Evolutionary conservation across 2,329 filamentous ascomycete species (phyloP).

Genomic region (Madurella fahalii): DNA sequence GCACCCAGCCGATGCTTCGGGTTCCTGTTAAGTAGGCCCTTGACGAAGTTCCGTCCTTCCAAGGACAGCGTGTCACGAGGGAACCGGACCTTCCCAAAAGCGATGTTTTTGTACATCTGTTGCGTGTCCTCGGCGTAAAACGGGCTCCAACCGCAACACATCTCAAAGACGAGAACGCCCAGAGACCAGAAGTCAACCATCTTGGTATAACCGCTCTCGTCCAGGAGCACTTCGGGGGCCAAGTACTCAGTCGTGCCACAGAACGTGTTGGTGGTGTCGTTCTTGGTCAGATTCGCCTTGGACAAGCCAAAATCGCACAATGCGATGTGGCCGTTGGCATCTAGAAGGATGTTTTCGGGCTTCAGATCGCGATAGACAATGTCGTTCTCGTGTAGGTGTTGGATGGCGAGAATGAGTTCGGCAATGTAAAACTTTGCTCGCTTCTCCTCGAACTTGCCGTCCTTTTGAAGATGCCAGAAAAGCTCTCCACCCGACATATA

Average conservation of each 20-base stretch:
- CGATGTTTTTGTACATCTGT: slow-evolving; percentile 99
- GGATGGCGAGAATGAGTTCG: slow-evolving; percentile 89
- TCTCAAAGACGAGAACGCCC: slow-evolving; percentile 95
- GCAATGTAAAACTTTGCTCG: slow-evolving; percentile 99
- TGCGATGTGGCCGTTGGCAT: slow-evolving; percentile 96
- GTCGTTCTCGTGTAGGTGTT: slow-evolving; percentile 93
- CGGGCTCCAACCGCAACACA: slow-evolving; percentile 99
- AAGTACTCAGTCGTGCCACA: slow-evolving; percentile 98
- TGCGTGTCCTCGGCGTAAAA: slow-evolving; percentile 99
- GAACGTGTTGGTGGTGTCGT: slow-evolving; percentile 98
- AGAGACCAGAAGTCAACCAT: slow-evolving; percentile 99
- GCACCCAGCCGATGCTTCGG: slow-evolving; percentile 92
- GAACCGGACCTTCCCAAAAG: slow-evolving; percentile 96
- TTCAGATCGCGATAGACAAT: slow-evolving; percentile 98
- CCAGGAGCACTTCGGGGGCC: slow-evolving; percentile 88
- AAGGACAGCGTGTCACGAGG: slow-evolving; percentile 90
- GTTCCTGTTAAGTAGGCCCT: slow-evolving; percentile 93
- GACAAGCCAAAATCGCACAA: slow-evolving; percentile 96
- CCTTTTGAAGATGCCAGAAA: slow-evolving; percentile 98
- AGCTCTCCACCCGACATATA: slow-evolving; percentile 99
- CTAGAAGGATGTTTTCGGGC: slow-evolving; percentile 93
- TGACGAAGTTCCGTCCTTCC: slow-evolving; percentile 96
- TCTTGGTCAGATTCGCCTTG: slow-evolving; percentile 94
- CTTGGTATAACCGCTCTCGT: slow-evolving; percentile 97
- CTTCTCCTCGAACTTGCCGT: slow-evolving; percentile 90